Evolutionary conservation across 2,329 filamentous ascomycete genomes (phyloP).

Genomic region (Emergomyces pasteurianus): DNA sequence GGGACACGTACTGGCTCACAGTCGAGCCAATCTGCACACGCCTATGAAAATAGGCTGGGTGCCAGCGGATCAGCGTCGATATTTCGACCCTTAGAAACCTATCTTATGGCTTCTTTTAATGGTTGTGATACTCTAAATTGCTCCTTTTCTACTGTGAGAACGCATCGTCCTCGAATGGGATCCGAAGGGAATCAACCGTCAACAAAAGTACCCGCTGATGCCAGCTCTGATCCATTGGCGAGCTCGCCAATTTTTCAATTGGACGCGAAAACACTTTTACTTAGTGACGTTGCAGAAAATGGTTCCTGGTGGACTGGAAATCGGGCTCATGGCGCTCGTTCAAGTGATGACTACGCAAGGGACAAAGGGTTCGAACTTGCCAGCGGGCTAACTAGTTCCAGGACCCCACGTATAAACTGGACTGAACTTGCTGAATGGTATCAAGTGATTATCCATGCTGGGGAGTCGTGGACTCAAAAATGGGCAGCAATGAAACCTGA

Average conservation of each 20-base stretch:
- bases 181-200: constrained; percentile 34
- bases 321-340: constrained; percentile 28
- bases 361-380: constrained; percentile 20
- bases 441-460: constrained; percentile 53
- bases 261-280: constrained; percentile 61
- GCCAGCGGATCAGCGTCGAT: constrained; percentile 39
- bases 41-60: constrained; percentile 18
- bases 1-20: constrained; percentile 1
- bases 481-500: constrained; percentile 42
- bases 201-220: constrained; percentile 19
- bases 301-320: constrained; percentile 69
- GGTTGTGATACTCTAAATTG: constrained; percentile 61
- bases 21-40: constrained; percentile 7
- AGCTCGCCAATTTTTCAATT: constrained; percentile 46
- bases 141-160: constrained; percentile 54
- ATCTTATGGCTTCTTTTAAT: constrained; percentile 57
- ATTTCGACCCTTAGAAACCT: constrained; percentile 68
- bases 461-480: constrained; percentile 50
- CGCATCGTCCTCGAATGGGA: constrained; percentile 25
- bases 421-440: constrained; percentile 62
- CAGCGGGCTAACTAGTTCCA: constrained; percentile 39
- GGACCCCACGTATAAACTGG: constrained; percentile 66
- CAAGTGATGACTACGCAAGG: constrained; percentile 21
- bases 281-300: constrained; percentile 70
- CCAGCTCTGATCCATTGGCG: constrained; percentile 17